These are phyloP conservation scores for Hypoxylon subgilvum DNA, from an alignment of 495 filamentous ascomycete species.

Conservation along the genomic window DNA sequence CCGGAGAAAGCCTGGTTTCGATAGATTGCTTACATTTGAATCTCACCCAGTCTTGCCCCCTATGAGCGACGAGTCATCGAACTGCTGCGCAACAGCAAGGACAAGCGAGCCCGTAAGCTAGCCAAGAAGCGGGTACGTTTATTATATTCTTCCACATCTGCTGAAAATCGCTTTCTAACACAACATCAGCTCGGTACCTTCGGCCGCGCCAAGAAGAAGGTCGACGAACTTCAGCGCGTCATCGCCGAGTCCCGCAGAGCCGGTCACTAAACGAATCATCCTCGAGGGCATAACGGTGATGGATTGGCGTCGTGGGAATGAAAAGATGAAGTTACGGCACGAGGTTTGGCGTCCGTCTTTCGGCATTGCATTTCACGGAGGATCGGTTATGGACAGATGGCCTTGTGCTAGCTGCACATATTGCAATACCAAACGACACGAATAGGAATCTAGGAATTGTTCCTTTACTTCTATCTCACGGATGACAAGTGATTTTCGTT, in stretches of 20 bases:
- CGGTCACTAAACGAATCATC: constrained; percentile 69
- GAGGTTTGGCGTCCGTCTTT: constrained; percentile 40
- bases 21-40: constrained; percentile 24
- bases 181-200: constrained; percentile 84
- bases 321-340: constrained; percentile 21
- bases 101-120: constrained; percentile 98
- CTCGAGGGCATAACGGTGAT: constrained; percentile 44
- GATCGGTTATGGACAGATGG: constrained; percentile 28
- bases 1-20: too few species aligned
- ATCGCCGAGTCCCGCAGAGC: constrained; percentile 91
- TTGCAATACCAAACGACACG: constrained; percentile 25
- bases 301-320: constrained; percentile 23
- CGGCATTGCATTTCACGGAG: constrained; percentile 38
- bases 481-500: neutral
- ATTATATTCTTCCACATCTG: neutral
- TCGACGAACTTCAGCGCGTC: constrained; percentile 95
- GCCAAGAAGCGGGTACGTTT: constrained; percentile 93
- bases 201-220: constrained; percentile 96
- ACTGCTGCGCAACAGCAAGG: constrained; percentile 96
- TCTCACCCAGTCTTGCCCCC: constrained; percentile 74
- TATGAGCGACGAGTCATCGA: constrained; percentile 99
- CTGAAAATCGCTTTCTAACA: constrained; percentile 13
- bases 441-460: constrained; percentile 10
- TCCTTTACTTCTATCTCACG: neutral
- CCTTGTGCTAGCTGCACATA: constrained; percentile 23